These are phyloP conservation scores for Tulasnella sp. DNA, from an alignment of 768 basidiomycete genomes.

Conservation along the genomic window DNA sequence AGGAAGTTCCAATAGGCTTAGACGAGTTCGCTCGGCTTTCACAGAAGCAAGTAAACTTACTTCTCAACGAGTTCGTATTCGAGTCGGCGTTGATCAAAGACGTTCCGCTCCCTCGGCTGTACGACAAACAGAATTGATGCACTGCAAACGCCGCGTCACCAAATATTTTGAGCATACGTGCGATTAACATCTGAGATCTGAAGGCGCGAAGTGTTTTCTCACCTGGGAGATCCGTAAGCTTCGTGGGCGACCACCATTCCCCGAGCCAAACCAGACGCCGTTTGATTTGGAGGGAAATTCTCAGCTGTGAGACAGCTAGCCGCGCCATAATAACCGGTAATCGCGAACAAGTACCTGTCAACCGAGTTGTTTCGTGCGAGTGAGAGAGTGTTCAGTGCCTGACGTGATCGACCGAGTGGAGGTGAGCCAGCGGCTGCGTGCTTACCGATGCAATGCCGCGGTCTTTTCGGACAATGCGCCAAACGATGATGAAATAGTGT, in stretches of 20 bases:
- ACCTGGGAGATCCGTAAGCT: conserved; percentile 66
- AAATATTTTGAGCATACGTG: conserved; percentile 16
- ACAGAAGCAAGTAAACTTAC: conserved; percentile 50
- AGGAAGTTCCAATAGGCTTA: not conserved
- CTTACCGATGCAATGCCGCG: conserved; percentile 76
- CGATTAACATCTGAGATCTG: not conserved
- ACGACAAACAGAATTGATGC: conserved; percentile 83
- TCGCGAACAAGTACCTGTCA: conserved; percentile 64
- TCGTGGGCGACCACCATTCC: conserved; percentile 82
- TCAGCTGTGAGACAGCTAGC: conserved; percentile 57
- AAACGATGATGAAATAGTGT: conserved; percentile 93
- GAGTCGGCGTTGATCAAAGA: conserved; percentile 89
- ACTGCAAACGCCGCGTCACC: conserved; percentile 40
- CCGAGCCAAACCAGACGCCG: conserved; percentile 66
- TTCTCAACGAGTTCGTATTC: conserved; percentile 84
- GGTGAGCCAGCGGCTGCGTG: conserved; percentile 20
- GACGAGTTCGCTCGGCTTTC: not conserved
- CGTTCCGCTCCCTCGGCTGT: conserved; percentile 85
- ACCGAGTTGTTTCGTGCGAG: not conserved
- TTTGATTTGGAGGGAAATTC: conserved; percentile 75
- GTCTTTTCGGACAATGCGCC: conserved; percentile 72
- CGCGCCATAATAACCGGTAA: conserved; percentile 68
- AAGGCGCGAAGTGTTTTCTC: conserved; percentile 36
- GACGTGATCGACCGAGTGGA: conserved; percentile 8
- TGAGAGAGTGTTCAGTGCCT: not conserved